phyloP scores from a whole-genome alignment of 257 asterid genomes.

The Phtheirospermum japonicum region DNA sequence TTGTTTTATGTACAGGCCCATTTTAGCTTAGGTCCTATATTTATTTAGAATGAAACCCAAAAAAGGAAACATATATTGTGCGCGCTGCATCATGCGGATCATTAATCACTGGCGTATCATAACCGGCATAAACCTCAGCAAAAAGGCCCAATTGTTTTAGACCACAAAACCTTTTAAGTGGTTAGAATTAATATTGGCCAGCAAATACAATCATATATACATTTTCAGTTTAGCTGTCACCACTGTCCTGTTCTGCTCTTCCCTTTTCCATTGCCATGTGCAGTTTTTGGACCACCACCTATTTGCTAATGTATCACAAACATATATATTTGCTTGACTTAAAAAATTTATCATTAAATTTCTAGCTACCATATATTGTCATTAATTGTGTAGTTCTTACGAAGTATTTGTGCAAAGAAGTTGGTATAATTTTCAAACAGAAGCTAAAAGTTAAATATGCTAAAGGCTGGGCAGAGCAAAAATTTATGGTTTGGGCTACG shows the following conservation, averaged over 20 bases:
- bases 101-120: conserved; percentile 21
- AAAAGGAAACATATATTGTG: background rate
- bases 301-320: background rate
- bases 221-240: conserved; percentile 35
- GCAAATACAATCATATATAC: conserved; percentile 3
- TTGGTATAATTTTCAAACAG: no score
- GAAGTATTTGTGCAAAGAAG: no score
- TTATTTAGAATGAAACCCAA: no score
- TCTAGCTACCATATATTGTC: no score
- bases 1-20: no score
- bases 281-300: conserved; percentile 38
- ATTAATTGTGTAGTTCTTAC: no score
- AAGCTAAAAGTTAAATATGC: no score
- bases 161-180: conserved; percentile 30
- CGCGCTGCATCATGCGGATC: background rate
- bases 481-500: no score
- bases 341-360: no score
- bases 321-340: background rate
- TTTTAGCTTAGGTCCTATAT: no score
- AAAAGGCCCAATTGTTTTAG: conserved; percentile 23
- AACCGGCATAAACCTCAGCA: conserved; percentile 29
- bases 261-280: conserved; percentile 35
- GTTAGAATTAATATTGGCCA: background rate
- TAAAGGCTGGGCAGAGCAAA: no score
- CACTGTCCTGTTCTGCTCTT: conserved; percentile 32